Base-by-base conservation (phyloP, 495 filamentous ascomycete species). In the Penicillium canescens region DNA sequence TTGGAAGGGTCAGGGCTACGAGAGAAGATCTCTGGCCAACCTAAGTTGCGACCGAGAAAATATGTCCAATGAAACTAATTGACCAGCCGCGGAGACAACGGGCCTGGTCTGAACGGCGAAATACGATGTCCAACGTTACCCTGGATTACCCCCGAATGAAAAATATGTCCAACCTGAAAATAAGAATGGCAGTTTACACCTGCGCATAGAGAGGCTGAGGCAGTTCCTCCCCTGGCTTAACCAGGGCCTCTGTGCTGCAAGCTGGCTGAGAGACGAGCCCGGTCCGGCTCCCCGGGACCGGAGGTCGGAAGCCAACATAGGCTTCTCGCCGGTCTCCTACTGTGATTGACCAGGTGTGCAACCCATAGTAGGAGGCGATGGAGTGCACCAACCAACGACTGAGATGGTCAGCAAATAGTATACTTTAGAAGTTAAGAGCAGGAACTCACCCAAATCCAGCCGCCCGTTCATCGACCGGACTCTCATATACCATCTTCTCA, bases 351-450 rank as follows among this genome's bases (percentile, higher is more conserved):
- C 88, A 92, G 38, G 91, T 93, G 43, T 83, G 83, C 50, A 98
- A 78, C 28, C 91, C 93, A 68, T 98, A 98, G 69, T 98, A 98
- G 6, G 85, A 78, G 18, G 91, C 95, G 57, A 98, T 90, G 43
- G 85, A 87, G 72, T 98, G 92, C 4, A 96, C 91, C 50, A 98
- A 82, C 89, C 91, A 98, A 44, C 94, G 88, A 56, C 90, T 95
- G 54, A 41, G 12, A 9, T 13, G 4, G 14, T 50, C 49, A 21
- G 33, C 1, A 26, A 23, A 38, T 7, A 38, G 35, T 11, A 26
- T 5, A 47, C 37, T 13, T 12, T 18, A 44, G 49, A 37, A 52
- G 13, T 23, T 23, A 46, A 39, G 47, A 44, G 12, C 47, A 61
- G 36, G 36, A 62, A 80, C 89, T 58, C 72, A 95, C 88, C 88